Evolutionary conservation across 495 filamentous ascomycete genomes (phyloP), one percentile per base, ranked within the genome.

Genomic region (Hypoxylon intermedium): DNA sequence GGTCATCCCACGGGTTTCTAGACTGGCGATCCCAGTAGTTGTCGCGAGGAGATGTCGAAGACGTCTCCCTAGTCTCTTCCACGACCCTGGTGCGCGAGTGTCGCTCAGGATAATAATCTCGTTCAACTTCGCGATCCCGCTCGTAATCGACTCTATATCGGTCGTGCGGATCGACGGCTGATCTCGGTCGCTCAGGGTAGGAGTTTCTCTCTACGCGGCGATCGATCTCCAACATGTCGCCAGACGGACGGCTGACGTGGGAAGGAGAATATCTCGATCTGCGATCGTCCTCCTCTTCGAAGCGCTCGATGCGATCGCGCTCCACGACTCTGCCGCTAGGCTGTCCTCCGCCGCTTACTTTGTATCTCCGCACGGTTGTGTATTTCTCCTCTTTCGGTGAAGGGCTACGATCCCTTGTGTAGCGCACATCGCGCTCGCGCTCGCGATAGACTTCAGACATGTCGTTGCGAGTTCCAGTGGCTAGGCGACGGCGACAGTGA

Each of bases 331-430:
- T 77, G 7, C 70, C 72, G 12, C 74, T 67, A 9, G 67, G 60
- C 12, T 55, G 34, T 11, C 56, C 40, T 23, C 58, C 51, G 13
- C 63, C 63, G 9, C 72, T 48, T 40, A 82, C 82, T 45, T 83
- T 82, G 71, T 85, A 85, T 31, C 80, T 77, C 67, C 79, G 79
- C 28, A 84, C 77, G 3, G 79, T 83, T 21, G 77, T 82, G 61
- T 74, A 79, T 43, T 70, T 71, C 19, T 82, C 79, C 31, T 83
- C 81, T 57, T 75, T 74, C 2, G 75, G 77, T 30, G 76, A 79
- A n/a, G 73, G 68, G 53, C 77, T 79, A 18, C 60, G 70, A 21
- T 79, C 75, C 52, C 78, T 72, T 42, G 67, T 64, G 67, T 79
- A 78, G 60, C 68, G 68, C 48, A 70, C 60, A 54, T 75, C 74